Conservation (phyloP, 2,329 filamentous ascomycete genomes). For the Emmonsiellopsis sp. region DNA sequence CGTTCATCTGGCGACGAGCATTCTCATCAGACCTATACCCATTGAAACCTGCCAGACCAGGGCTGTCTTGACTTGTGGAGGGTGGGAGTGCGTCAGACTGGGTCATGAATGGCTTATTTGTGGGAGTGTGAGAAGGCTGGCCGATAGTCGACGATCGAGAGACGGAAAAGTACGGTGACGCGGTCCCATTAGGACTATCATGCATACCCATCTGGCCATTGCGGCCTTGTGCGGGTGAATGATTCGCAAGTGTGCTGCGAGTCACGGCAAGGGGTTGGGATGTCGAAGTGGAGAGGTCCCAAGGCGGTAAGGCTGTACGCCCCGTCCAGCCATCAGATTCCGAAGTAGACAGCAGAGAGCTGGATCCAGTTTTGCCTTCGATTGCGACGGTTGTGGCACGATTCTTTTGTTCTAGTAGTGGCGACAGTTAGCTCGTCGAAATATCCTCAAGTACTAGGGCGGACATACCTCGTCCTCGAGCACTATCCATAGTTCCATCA, state of each 20-base stretch:
- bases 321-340: constrained; percentile 57
- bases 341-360: constrained; percentile 59
- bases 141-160: constrained; percentile 38
- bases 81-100: constrained; percentile 5
- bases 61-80: background rate
- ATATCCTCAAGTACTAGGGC: background rate
- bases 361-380: constrained; percentile 57
- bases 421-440: background rate
- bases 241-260: constrained; percentile 38
- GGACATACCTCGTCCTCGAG: constrained; percentile 40
- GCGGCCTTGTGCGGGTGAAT: constrained; percentile 51
- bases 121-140: constrained; percentile 24
- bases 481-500: constrained; percentile 38
- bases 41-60: constrained; percentile 19
- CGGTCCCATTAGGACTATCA: constrained; percentile 30
- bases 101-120: constrained; percentile 27
- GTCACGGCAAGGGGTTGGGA: constrained; percentile 38
- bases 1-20: constrained; percentile 23
- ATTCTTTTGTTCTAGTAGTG: constrained; percentile 2
- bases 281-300: constrained; percentile 46
- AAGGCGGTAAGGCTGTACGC: constrained; percentile 43
- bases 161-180: constrained; percentile 39
- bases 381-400: constrained; percentile 24
- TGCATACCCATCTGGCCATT: constrained; percentile 32
- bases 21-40: constrained; percentile 26